Conservation (phyloP, 2,329 filamentous ascomycete species). For the Cadophora malorum region DNA sequence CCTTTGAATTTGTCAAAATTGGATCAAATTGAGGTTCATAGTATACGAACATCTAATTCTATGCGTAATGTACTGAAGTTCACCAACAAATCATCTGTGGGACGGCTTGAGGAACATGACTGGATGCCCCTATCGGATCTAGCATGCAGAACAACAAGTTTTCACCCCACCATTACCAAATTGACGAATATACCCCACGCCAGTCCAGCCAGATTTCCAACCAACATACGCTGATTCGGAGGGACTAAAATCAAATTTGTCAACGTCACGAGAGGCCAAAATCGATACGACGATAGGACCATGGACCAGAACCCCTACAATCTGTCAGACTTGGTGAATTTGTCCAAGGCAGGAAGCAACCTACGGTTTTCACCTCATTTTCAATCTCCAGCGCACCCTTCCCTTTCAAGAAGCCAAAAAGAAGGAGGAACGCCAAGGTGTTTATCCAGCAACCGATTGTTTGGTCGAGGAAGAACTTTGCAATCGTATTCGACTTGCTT, state of each 20-base stretch:
- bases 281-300: slow-evolving; percentile 13
- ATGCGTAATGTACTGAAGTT: background rate
- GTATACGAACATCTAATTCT: background rate
- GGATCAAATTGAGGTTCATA: background rate
- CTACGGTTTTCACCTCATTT: slow-evolving; percentile 3
- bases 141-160: background rate
- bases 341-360: background rate
- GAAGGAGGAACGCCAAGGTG: slow-evolving; percentile 8
- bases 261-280: slow-evolving; percentile 14
- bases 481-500: slow-evolving; percentile 4
- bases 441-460: slow-evolving; percentile 1
- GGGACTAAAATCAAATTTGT: slow-evolving; percentile 10
- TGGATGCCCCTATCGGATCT: background rate
- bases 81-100: background rate
- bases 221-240: slow-evolving; percentile 1
- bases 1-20: background rate
- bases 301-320: slow-evolving; percentile 10
- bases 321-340: background rate
- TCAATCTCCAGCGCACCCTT: slow-evolving; percentile 7
- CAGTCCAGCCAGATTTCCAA: slow-evolving; percentile 9
- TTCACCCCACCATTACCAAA: slow-evolving; percentile 2
- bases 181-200: slow-evolving; percentile 14
- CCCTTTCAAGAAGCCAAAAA: slow-evolving; percentile 7
- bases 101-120: background rate
- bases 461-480: slow-evolving; percentile 7